Conservation (phyloP, 192 early-diverging fungal genomes). For the Geranomyces michiganensis region DNA sequence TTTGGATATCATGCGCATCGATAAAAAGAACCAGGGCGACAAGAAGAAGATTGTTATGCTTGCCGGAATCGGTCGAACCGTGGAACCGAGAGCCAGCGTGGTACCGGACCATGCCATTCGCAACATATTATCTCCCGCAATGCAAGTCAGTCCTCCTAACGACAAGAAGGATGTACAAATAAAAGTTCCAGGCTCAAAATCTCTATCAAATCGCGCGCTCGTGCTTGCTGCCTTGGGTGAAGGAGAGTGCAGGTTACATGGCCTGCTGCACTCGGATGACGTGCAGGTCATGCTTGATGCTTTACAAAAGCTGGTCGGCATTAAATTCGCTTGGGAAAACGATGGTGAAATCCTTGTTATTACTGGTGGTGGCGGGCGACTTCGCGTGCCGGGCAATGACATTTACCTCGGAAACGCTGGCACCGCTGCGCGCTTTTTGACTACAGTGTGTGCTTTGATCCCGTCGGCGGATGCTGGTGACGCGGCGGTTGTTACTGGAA, state of each 20-base stretch:
- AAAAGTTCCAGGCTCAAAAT: slow-evolving; percentile 91
- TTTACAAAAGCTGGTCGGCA: slow-evolving; percentile 85
- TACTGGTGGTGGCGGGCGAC: slow-evolving; percentile 74
- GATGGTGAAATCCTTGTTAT: slow-evolving; percentile 88
- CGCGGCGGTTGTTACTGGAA: slow-evolving; percentile 78
- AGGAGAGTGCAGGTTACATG: slow-evolving; percentile 80
- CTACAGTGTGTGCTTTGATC: slow-evolving; percentile 81
- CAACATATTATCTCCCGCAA: slow-evolving; percentile 78
- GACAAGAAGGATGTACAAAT: slow-evolving; percentile 42
- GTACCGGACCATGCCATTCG: slow-evolving; percentile 84
- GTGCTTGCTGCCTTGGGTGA: slow-evolving; percentile 85
- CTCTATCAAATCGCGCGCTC: slow-evolving; percentile 95
- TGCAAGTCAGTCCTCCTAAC: slow-evolving; percentile 53
- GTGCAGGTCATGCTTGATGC: slow-evolving; percentile 96
- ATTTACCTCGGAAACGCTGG: slow-evolving; percentile 97
- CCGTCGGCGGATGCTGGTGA: slow-evolving; percentile 27
- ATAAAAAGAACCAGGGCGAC: slow-evolving; percentile 94
- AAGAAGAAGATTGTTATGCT: slow-evolving; percentile 91
- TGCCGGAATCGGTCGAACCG: slow-evolving; percentile 78
- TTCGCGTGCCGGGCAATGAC: slow-evolving; percentile 74
- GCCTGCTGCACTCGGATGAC: slow-evolving; percentile 95
- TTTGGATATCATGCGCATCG: slow-evolving; percentile 89
- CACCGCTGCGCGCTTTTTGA: slow-evolving; percentile 94
- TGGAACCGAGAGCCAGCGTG: slow-evolving; percentile 79
- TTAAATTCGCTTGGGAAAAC: slow-evolving; percentile 88